These are phyloP conservation scores for Apophysomyces variabilis DNA, from an alignment of 371 early-diverging fungal genomes.

Conservation along the genomic window DNA sequence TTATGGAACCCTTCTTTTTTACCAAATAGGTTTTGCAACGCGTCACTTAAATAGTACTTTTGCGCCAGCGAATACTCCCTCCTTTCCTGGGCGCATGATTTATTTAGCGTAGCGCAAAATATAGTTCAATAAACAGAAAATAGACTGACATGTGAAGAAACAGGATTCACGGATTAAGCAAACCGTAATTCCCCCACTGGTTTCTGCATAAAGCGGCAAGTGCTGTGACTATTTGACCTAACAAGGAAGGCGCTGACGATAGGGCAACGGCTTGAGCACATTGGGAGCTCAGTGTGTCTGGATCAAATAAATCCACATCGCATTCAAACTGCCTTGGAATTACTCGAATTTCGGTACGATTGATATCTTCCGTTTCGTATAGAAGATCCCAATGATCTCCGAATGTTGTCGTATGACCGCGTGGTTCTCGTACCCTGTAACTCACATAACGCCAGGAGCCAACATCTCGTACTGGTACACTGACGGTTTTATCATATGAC, in stretches of 20 bases:
- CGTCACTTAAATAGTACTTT: no score
- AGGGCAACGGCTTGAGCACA: neutral
- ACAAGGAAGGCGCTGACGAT: neutral
- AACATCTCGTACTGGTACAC: slow-evolving; percentile 11
- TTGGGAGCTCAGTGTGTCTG: slow-evolving; percentile 9
- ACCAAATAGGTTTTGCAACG: no score
- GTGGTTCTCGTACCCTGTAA: neutral
- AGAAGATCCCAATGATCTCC: slow-evolving; percentile 19
- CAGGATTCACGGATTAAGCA: neutral
- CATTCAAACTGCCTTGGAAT: slow-evolving; percentile 19
- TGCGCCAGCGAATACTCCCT: no score
- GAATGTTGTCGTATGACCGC: slow-evolving; percentile 7
- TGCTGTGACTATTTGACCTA: no score
- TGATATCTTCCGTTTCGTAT: slow-evolving; percentile 11
- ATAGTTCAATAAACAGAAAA: no score
- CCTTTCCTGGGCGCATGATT: no score
- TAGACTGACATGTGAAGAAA: neutral
- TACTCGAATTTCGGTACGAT: slow-evolving; percentile 6
- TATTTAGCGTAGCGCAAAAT: no score
- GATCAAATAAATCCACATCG: slow-evolving; percentile 23
- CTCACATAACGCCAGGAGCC: neutral
- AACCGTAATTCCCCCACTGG: neutral
- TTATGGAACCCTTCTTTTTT: no score
- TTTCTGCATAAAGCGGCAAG: neutral
- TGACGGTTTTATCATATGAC: slow-evolving; percentile 21